These are phyloP conservation scores for Saccharomyces hybrid DNA, from an alignment of 1,139 yeast genomes.

Conservation along the genomic window DNA sequence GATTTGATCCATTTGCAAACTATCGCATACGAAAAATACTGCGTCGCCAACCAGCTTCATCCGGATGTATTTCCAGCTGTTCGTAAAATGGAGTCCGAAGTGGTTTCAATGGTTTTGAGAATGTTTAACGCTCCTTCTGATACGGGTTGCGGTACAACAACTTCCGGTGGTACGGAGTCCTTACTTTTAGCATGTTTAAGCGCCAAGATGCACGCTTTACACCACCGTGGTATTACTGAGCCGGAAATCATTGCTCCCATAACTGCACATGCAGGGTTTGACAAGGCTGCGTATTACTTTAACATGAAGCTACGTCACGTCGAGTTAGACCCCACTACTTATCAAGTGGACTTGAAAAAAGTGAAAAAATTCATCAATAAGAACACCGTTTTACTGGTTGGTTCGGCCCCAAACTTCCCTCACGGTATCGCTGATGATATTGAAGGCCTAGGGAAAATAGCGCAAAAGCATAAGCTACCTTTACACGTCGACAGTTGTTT, in stretches of 20 bases:
- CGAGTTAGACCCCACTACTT: slow-evolving; percentile 61
- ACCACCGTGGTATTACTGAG: slow-evolving; percentile 48
- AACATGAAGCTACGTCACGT: slow-evolving; percentile 80
- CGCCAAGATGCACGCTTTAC: slow-evolving; percentile 56
- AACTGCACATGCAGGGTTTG: slow-evolving; percentile 92
- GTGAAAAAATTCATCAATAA: slow-evolving; percentile 59
- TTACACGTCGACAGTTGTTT: slow-evolving; percentile 93
- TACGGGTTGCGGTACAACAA: slow-evolving; percentile 76
- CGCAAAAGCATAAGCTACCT: slow-evolving; percentile 58
- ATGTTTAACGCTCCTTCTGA: slow-evolving; percentile 62
- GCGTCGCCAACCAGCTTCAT: slow-evolving; percentile 89
- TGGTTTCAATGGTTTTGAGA: slow-evolving; percentile 80
- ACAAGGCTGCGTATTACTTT: slow-evolving; percentile 87
- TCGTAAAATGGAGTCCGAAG: slow-evolving; percentile 92
- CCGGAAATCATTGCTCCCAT: slow-evolving; percentile 89
- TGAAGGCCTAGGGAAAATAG: slow-evolving; percentile 59
- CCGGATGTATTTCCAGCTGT: slow-evolving; percentile 97
- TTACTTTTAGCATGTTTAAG: slow-evolving; percentile 76
- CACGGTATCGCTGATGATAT: slow-evolving; percentile 94
- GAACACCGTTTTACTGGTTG: slow-evolving; percentile 77
- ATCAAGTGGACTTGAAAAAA: slow-evolving; percentile 55
- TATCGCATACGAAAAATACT: slow-evolving; percentile 62
- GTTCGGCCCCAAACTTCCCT: slow-evolving; percentile 95
- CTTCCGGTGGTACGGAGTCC: slow-evolving; percentile 97
- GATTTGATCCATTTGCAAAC: slow-evolving; percentile 67